Percentiles rank a stretch among this genome's conserved stretches.
These are phyloP conservation scores for Tulasnella sp. DNA, from an alignment of 768 basidiomycete genomes.

Conservation along the genomic window DNA sequence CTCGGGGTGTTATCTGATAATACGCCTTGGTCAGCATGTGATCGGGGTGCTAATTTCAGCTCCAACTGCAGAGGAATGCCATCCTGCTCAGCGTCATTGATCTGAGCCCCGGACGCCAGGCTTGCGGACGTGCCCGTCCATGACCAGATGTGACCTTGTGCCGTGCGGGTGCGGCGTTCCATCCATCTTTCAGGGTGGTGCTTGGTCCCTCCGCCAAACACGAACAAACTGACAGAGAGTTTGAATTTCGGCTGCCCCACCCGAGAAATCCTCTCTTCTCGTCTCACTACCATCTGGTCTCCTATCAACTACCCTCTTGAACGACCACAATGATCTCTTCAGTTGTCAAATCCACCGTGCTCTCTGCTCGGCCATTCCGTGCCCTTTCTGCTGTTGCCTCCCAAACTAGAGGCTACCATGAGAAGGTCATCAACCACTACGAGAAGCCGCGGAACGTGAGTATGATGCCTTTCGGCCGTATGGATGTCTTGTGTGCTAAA, in stretches of 20 bases:
- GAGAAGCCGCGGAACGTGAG: conserved; percentile 93
- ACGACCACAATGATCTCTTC: background rate
- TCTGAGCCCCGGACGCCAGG: background rate
- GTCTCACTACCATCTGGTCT: background rate
- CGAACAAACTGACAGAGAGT: background rate
- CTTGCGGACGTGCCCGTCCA: background rate
- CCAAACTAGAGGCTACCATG: conserved; percentile 63
- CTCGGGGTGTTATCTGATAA: conserved; percentile 1
- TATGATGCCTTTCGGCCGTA: conserved; percentile 19
- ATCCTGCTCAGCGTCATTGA: background rate
- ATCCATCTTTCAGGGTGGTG: background rate
- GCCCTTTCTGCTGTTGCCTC: conserved; percentile 18
- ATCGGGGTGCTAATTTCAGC: no score
- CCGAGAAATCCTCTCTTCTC: background rate
- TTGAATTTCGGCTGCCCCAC: conserved; percentile 1
- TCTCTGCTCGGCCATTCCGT: conserved; percentile 1
- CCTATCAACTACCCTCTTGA: background rate
- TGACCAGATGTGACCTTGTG: background rate
- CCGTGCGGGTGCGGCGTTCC: background rate
- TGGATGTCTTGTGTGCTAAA: conserved; percentile 34
- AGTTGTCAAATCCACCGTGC: conserved; percentile 2
- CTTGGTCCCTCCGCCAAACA: background rate
- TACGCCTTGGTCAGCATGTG: no score
- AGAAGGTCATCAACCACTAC: conserved; percentile 96
- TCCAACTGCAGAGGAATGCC: no score